These are phyloP conservation scores for Ascochyta lentis DNA, from an alignment of 2,329 filamentous ascomycete species.

Conservation along the genomic window DNA sequence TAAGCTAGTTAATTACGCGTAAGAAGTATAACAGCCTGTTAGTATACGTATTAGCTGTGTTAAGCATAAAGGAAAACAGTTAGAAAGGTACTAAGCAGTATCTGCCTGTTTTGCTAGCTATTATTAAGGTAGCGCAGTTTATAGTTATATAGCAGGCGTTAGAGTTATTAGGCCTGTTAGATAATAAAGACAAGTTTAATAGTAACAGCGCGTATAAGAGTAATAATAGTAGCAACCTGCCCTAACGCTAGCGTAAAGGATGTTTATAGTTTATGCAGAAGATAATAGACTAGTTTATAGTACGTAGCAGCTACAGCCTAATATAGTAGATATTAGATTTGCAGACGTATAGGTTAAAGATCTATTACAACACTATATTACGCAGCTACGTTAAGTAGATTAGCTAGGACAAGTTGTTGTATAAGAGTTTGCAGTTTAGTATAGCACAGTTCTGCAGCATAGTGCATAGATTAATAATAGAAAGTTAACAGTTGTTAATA, in stretches of 20 bases:
- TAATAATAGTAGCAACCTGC: neutral
- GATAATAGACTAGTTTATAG: no score
- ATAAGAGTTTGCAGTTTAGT: constrained; percentile 17
- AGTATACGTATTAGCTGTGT: constrained; percentile 10
- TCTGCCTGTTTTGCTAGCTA: constrained; percentile 22
- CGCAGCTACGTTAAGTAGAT: constrained; percentile 13
- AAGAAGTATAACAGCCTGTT: constrained; percentile 23
- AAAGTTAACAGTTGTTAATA: neutral
- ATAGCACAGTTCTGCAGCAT: constrained; percentile 17
- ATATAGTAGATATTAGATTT: constrained; percentile 6
- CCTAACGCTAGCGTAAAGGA: no score
- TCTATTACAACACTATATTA: constrained; percentile 22
- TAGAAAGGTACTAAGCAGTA: constrained; percentile 21
- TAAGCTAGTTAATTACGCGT: constrained; percentile 21
- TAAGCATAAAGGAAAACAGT: constrained; percentile 22
- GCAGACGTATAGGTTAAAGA: constrained; percentile 21
- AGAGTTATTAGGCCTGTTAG: constrained; percentile 11
- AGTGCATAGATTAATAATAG: constrained; percentile 3
- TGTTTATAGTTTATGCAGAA: no score
- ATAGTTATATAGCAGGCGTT: constrained; percentile 29
- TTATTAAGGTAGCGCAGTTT: constrained; percentile 22
- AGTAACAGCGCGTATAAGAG: constrained; percentile 15
- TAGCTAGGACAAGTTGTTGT: constrained; percentile 14
- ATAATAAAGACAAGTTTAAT: constrained; percentile 7
- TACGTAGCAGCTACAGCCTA: no score